phyloP scores from a whole-genome alignment of 805 yeast species.

The Wickerhamomyces bisporus region DNA sequence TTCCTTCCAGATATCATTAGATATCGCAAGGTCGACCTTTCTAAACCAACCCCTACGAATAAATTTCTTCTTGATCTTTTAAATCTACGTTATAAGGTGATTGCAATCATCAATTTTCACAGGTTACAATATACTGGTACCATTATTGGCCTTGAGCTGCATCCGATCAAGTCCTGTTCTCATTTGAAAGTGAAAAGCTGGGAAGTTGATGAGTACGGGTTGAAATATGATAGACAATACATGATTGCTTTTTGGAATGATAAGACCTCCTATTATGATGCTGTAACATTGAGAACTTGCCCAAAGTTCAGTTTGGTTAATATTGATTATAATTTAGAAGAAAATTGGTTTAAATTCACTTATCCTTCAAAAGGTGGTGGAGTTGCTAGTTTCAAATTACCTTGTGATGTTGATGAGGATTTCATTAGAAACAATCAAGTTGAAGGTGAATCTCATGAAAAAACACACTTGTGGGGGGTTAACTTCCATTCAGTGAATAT shows the following conservation, averaged over 20 bases:
- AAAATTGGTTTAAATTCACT: constrained; percentile 17
- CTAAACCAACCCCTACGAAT: neutral
- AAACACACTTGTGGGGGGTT: constrained; percentile 17
- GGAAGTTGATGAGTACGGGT: constrained; percentile 19
- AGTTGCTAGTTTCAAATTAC: constrained; percentile 13
- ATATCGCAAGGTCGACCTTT: neutral
- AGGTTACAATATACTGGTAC: constrained; percentile 7
- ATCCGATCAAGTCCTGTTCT: constrained; percentile 17
- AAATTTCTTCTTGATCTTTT: constrained; percentile 1
- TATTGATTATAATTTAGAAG: constrained; percentile 9
- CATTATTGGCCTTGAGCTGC: constrained; percentile 10
- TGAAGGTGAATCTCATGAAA: constrained; percentile 1
- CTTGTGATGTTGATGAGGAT: constrained; percentile 13
- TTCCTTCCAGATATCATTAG: neutral
- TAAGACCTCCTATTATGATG: constrained; percentile 7
- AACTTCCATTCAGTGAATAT: constrained; percentile 13
- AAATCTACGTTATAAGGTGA: constrained; percentile 12
- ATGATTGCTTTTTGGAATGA: constrained; percentile 18
- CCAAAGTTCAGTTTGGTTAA: constrained; percentile 14
- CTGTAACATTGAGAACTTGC: constrained; percentile 13
- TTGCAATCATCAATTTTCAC: constrained; percentile 6
- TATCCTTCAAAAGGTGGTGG: constrained; percentile 10
- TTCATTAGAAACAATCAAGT: constrained; percentile 11
- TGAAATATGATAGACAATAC: constrained; percentile 20
- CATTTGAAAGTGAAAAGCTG: constrained; percentile 9